These are phyloP conservation scores for Penicillium hordei DNA, from an alignment of 2,329 filamentous ascomycete species.

Conservation along the genomic window DNA sequence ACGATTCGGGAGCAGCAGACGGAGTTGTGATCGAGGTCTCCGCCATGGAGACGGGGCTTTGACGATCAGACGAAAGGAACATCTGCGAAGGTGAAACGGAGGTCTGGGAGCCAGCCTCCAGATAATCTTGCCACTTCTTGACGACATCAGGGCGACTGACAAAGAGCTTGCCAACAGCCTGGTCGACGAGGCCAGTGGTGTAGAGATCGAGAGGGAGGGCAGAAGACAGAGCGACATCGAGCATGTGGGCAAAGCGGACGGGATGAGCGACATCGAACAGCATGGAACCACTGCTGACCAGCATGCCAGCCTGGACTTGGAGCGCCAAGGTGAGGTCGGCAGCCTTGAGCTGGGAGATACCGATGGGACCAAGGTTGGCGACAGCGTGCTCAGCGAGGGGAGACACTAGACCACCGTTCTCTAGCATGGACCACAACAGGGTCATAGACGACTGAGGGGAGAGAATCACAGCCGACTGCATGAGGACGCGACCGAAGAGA, in stretches of 20 bases:
- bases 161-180: constrained; percentile 56
- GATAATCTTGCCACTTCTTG: constrained; percentile 59
- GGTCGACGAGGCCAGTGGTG: constrained; percentile 58
- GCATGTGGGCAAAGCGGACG: constrained; percentile 61
- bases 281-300: constrained; percentile 41
- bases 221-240: constrained; percentile 57
- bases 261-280: constrained; percentile 57
- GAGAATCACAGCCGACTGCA: constrained; percentile 52
- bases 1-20: constrained; percentile 73
- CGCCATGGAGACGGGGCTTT: constrained; percentile 40
- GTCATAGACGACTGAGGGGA: constrained; percentile 58
- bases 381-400: constrained; percentile 61
- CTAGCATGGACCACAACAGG: constrained; percentile 63
- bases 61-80: constrained; percentile 39
- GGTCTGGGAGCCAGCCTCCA: constrained; percentile 46
- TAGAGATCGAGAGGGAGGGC: constrained; percentile 55
- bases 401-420: constrained; percentile 63
- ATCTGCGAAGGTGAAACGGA: constrained; percentile 21
- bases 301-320: constrained; percentile 57
- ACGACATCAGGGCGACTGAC: constrained; percentile 47
- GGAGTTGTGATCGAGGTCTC: constrained; percentile 55
- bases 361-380: constrained; percentile 59
- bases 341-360: constrained; percentile 55
- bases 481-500: constrained; percentile 61
- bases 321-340: constrained; percentile 58